phyloP scores from a whole-genome alignment of 2,329 filamentous ascomycete species.

The Didymellaceae sp. region DNA sequence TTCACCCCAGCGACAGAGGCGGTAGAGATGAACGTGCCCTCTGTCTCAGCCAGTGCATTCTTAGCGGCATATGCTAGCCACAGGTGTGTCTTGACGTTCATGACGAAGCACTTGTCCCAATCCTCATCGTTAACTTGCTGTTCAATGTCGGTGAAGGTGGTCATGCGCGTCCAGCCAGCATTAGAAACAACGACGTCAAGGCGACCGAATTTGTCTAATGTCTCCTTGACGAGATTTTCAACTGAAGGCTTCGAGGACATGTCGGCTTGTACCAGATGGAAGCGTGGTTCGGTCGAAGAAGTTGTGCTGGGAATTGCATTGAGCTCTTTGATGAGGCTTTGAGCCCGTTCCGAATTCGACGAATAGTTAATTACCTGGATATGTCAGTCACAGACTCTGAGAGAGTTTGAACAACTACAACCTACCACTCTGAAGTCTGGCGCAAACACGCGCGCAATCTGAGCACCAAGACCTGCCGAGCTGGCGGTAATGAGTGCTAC shows the following conservation, averaged over 20 bases:
- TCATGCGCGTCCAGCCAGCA: constrained; percentile 69
- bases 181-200: constrained; percentile 56
- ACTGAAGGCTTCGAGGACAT: constrained; percentile 53
- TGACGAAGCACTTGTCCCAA: constrained; percentile 70
- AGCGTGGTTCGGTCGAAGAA: constrained; percentile 41
- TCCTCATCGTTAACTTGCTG: constrained; percentile 65
- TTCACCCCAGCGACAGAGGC: constrained; percentile 70
- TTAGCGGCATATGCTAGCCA: constrained; percentile 63
- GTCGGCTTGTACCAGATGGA: constrained; percentile 56
- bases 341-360: constrained; percentile 52
- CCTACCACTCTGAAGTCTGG: constrained; percentile 55
- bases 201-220: constrained; percentile 54
- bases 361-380: constrained; percentile 56
- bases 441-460: constrained; percentile 55
- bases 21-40: constrained; percentile 69
- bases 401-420: not conserved
- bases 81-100: constrained; percentile 63
- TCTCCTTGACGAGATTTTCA: constrained; percentile 53
- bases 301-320: constrained; percentile 45
- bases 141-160: constrained; percentile 64
- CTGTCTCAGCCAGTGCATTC: constrained; percentile 64
- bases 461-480: constrained; percentile 57
- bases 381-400: not conserved
- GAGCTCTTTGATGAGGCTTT: constrained; percentile 51
- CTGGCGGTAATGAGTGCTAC: constrained; percentile 58